phyloP scores from a whole-genome alignment of 495 filamentous ascomycete genomes.

The Aspergillus steynii region DNA sequence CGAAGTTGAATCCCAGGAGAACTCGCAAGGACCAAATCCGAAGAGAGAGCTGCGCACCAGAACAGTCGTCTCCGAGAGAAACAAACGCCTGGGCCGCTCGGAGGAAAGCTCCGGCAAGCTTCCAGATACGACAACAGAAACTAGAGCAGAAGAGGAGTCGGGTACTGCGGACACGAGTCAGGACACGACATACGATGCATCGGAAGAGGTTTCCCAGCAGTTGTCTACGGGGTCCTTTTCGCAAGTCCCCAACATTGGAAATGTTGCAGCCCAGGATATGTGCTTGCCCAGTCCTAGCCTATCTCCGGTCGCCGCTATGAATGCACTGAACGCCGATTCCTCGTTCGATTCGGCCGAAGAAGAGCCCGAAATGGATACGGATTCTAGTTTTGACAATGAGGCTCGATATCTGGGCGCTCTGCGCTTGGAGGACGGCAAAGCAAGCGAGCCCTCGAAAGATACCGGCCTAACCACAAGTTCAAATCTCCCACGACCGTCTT shows the following conservation, averaged over 20 bases:
- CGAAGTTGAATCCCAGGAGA: conserved; percentile 29
- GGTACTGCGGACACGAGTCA: conserved; percentile 23
- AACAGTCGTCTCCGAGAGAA: conserved; percentile 19
- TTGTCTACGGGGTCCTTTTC: conserved; percentile 26
- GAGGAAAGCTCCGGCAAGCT: conserved; percentile 11
- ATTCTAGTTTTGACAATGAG: conserved; percentile 45
- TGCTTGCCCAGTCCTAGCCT: conserved; percentile 93
- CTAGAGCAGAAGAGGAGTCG: conserved; percentile 9
- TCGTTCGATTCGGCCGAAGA: conserved; percentile 47
- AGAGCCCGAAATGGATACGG: conserved; percentile 45
- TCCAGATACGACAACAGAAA: conserved; percentile 5
- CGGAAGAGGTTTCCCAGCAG: conserved; percentile 25
- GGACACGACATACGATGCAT: conserved; percentile 23
- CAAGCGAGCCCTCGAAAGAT: conserved; percentile 9
- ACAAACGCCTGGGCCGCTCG: conserved; percentile 14
- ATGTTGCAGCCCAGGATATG: conserved; percentile 76
- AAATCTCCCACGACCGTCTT: conserved; percentile 33
- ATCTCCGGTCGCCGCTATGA: conserved; percentile 85
- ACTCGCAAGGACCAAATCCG: conserved; percentile 13
- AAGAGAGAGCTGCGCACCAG: conserved; percentile 21
- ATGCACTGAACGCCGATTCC: conserved; percentile 51
- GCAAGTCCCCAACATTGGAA: conserved; percentile 46
- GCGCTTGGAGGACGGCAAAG: conserved; percentile 20
- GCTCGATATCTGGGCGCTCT: conserved; percentile 25
- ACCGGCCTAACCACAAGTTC: conserved; percentile 14